These are phyloP conservation scores for Yamadazyma philogaea DNA, from an alignment of 805 yeast genomes.

Conservation along the genomic window DNA sequence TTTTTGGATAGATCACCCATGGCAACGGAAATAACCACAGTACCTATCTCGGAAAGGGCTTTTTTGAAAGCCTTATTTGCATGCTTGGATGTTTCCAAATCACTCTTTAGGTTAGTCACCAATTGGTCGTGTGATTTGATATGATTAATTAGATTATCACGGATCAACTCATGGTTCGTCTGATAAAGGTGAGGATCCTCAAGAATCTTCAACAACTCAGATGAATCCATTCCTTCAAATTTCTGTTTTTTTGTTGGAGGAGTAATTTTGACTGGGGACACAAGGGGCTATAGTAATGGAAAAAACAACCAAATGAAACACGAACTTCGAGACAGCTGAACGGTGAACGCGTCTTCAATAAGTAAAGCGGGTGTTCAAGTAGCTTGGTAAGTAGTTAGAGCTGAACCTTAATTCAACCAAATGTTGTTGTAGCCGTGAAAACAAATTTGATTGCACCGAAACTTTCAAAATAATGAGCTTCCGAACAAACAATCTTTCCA, in stretches of 20 bases:
- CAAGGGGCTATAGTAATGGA: slow-evolving; percentile 4
- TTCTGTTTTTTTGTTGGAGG: slow-evolving; percentile 18
- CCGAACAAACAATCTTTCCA: neutral
- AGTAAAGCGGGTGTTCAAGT: neutral
- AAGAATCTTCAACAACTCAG: slow-evolving; percentile 31
- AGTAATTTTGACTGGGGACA: slow-evolving; percentile 15
- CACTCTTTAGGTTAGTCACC: slow-evolving; percentile 25
- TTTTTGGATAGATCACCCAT: slow-evolving; percentile 84
- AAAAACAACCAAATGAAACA: slow-evolving; percentile 1
- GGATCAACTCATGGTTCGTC: slow-evolving; percentile 26
- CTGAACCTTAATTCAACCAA: neutral
- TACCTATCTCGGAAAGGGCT: slow-evolving; percentile 76
- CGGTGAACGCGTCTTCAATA: neutral
- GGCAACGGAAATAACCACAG: slow-evolving; percentile 84
- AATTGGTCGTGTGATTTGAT: slow-evolving; percentile 29
- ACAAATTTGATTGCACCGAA: neutral
- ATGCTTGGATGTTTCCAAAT: slow-evolving; percentile 34
- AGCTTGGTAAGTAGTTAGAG: neutral
- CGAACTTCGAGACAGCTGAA: neutral
- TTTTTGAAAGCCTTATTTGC: slow-evolving; percentile 71
- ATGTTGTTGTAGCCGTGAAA: neutral
- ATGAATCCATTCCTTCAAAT: slow-evolving; percentile 28
- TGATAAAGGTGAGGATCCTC: slow-evolving; percentile 37
- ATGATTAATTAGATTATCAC: slow-evolving; percentile 28
- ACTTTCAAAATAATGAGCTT: neutral